A percentile compares a stretch with the other conserved stretches of the same genome.
Evolutionary conservation across 441 rosid genomes (phyloP).

Genomic region (Gossypium davidsonii): DNA sequence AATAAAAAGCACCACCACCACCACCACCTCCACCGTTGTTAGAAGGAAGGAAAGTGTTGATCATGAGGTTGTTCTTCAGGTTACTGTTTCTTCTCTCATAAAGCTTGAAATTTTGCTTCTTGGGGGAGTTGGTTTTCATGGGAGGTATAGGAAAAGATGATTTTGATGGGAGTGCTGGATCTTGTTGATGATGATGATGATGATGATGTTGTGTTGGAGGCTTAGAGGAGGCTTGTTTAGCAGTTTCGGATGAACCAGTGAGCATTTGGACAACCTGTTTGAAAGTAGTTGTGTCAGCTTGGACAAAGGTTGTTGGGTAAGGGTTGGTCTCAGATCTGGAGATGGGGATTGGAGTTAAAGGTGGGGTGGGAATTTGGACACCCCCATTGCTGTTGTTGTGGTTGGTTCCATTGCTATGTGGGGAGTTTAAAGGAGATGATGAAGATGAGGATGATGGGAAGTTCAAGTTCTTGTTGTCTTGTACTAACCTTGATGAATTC

Average conservation of each 20-base stretch:
- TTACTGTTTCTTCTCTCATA: slow-evolving; percentile 76
- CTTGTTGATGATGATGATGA: slow-evolving; percentile 29
- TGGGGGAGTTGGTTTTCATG: slow-evolving; percentile 46
- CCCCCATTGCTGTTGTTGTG: slow-evolving; percentile 25
- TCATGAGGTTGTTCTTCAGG: slow-evolving; percentile 67
- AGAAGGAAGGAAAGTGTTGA: slow-evolving; percentile 56
- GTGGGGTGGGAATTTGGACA: slow-evolving; percentile 42
- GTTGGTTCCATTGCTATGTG: slow-evolving; percentile 26
- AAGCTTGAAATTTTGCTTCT: slow-evolving; percentile 64
- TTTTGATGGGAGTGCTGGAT: slow-evolving; percentile 31
- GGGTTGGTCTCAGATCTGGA: slow-evolving; percentile 81
- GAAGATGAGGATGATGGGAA: slow-evolving; percentile 12
- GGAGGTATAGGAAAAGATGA: slow-evolving; percentile 58
- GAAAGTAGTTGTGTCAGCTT: slow-evolving; percentile 82
- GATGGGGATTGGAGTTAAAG: slow-evolving; percentile 43
- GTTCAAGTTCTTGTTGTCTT: slow-evolving; percentile 23
- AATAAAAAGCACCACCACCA: slow-evolving; percentile 25
- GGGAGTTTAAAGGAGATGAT: slow-evolving; percentile 42
- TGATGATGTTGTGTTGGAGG: slow-evolving; percentile 15
- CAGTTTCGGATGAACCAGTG: slow-evolving; percentile 69
- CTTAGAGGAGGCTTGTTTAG: slow-evolving; percentile 44
- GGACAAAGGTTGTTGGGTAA: slow-evolving; percentile 89
- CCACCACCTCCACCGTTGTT: slow-evolving; percentile 6
- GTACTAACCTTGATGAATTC: slow-evolving; percentile 25
- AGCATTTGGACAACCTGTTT: slow-evolving; percentile 96